Percentiles rank a stretch among this genome's conserved stretches.
Evolutionary conservation across 139 green algal genomes (phyloP).

Genomic region (Chlorella sp.): DNA sequence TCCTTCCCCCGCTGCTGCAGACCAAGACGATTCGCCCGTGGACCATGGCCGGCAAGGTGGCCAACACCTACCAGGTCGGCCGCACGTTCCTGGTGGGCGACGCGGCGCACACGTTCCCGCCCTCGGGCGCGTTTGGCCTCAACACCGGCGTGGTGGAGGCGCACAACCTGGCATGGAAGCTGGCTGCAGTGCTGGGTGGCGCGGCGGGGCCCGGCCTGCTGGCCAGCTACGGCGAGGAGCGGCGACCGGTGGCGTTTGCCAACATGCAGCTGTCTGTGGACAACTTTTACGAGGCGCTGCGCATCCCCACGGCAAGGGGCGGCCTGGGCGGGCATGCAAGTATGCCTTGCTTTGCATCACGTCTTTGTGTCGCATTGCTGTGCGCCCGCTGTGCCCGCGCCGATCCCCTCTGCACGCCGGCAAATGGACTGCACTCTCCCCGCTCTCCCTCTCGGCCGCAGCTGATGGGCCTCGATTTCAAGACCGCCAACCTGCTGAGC

Average conservation of each 20-base stretch:
- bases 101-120: slow-evolving; percentile 88
- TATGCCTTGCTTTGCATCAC: background rate
- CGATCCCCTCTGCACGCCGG: no score
- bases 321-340: no score
- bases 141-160: slow-evolving; percentile 93
- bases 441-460: background rate
- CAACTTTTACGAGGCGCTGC: slow-evolving; percentile 89
- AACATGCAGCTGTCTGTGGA: slow-evolving; percentile 85
- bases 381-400: no score
- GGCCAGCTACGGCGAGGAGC: slow-evolving; percentile 73
- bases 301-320: slow-evolving; percentile 44
- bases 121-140: slow-evolving; percentile 92
- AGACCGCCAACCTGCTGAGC: slow-evolving; percentile 59
- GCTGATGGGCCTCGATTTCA: slow-evolving; percentile 81
- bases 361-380: no score
- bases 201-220: slow-evolving; percentile 53
- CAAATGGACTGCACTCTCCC: no score
- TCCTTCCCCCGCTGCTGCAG: background rate
- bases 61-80: slow-evolving; percentile 55
- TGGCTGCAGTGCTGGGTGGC: slow-evolving; percentile 73
- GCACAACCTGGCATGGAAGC: slow-evolving; percentile 96
- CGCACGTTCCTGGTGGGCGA: slow-evolving; percentile 87
- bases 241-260: slow-evolving; percentile 68
- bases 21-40: slow-evolving; percentile 70
- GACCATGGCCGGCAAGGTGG: slow-evolving; percentile 87